Evolutionary conservation across 345 rosid species (phyloP), one percentile per base, ranked within the genome.

Genomic region (Eucalyptus polyanthemos): DNA sequence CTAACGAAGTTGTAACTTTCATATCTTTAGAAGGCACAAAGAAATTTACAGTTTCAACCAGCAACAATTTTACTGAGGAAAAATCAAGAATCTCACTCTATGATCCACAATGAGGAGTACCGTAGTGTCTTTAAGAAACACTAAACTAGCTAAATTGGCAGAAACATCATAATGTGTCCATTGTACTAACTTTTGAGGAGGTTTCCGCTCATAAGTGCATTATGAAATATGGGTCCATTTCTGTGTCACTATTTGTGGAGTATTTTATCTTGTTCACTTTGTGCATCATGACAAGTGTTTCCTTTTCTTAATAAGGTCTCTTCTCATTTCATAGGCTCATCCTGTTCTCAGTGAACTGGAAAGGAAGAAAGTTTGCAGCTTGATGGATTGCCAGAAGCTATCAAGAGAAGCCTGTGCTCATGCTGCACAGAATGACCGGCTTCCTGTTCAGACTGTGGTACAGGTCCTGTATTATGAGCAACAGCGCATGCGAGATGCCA

Each of bases 351-450:
- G 93, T 91, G 99, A 97, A 91, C 91, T 95, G 93, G 99, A 97
- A 91, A 97, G 95, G 93, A 97, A 97, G 95, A 97, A 97, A 94
- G 97, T 95, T 5, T 97, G 99, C 94, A 95, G 99, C 89, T 67
- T 95, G 89, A 97, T 97, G 99, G 98, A 97, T 90, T 97, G 99
- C 67, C 99, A 97, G 92, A 97, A 97, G 86, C 98, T 97, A 62
- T 96, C 99, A 1, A 72, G 99, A 69, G 98, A 96, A 91, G 99
- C 98, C 7, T 97, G 99, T 87, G 99, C 99, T 27, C 99, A 97
- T 31, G 99, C 99, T 14, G 98, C 99, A 37, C 97, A 95, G 86
- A 97, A 97, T 21, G 97, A 97, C 88, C 93, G 98, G 90, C 98
- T 97, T 50, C 99, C 98, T 0, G 98, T 96, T 86, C 99, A 97